Evolutionary conservation across 805 yeast species (phyloP).

Genomic region (Monosporozyma aquatica): DNA sequence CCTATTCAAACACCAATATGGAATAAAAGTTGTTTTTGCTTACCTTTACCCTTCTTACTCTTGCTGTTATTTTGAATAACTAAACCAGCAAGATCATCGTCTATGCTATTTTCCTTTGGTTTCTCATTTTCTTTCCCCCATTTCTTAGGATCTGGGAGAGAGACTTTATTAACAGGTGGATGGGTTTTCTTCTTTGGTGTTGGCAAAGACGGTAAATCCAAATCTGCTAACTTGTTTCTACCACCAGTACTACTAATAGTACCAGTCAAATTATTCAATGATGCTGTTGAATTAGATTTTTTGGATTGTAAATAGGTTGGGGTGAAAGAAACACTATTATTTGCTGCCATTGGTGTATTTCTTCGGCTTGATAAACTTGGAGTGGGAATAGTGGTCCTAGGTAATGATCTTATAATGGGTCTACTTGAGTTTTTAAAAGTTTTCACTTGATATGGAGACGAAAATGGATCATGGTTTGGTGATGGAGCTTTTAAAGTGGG

Average conservation of each 20-base stretch:
- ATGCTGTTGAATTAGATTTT: constrained; percentile 15
- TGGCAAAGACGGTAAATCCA: constrained; percentile 43
- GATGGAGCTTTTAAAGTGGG: constrained; percentile 28
- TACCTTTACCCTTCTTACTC: constrained; percentile 31
- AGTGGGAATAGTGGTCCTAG: neutral
- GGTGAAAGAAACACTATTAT: constrained; percentile 18
- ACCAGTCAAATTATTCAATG: constrained; percentile 6
- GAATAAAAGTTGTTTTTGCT: constrained; percentile 46
- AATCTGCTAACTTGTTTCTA: constrained; percentile 14
- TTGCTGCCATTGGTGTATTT: constrained; percentile 8
- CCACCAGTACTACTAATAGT: constrained; percentile 4
- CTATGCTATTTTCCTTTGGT: neutral
- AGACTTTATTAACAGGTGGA: constrained; percentile 49
- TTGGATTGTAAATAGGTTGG: constrained; percentile 27
- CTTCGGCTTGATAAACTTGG: constrained; percentile 6
- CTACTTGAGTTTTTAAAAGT: neutral
- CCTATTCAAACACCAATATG: constrained; percentile 39
- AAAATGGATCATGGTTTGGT: constrained; percentile 16
- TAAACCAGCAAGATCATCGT: constrained; percentile 10
- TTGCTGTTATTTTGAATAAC: constrained; percentile 7
- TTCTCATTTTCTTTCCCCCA: constrained; percentile 24
- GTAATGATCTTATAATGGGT: constrained; percentile 3
- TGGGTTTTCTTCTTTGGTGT: constrained; percentile 29
- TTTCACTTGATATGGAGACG: constrained; percentile 8
- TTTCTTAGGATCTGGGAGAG: constrained; percentile 30